Evolutionary conservation across 2,329 filamentous ascomycete species (phyloP).

Genomic region (Graphilbum fragrans): DNA sequence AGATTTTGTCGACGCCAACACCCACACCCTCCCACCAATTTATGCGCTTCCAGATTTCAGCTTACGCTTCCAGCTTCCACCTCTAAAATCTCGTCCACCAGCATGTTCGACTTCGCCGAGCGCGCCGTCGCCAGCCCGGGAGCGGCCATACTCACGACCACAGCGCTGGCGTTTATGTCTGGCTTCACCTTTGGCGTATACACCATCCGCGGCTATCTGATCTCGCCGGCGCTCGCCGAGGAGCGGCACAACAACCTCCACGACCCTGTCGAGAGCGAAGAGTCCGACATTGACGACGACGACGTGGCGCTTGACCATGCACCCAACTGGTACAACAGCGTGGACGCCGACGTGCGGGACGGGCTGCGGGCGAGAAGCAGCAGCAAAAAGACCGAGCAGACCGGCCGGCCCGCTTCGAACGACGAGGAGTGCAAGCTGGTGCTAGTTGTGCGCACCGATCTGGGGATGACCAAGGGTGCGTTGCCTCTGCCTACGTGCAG

Average conservation of each 20-base stretch:
- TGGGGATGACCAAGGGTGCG: constrained; percentile 94
- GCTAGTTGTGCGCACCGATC: constrained; percentile 79
- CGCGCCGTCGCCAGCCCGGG: constrained; percentile 5
- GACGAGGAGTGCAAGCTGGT: constrained; percentile 90
- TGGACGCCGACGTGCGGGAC: constrained; percentile 46
- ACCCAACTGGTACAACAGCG: constrained; percentile 52
- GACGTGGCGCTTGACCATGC: constrained; percentile 47
- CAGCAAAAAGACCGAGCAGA: constrained; percentile 7
- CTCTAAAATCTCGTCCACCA: not conserved
- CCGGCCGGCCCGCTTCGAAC: constrained; percentile 17
- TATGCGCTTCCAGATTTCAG: not conserved
- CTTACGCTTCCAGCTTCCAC: not conserved
- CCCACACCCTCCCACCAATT: too few species aligned
- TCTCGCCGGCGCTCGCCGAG: constrained; percentile 42
- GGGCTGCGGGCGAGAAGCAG: constrained; percentile 29
- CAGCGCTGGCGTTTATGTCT: constrained; percentile 58
- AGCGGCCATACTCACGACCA: constrained; percentile 55
- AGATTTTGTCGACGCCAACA: too few species aligned
- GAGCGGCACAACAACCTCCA: constrained; percentile 42
- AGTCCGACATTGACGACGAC: constrained; percentile 55
- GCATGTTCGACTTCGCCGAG: constrained; percentile 3
- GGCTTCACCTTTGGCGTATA: constrained; percentile 79
- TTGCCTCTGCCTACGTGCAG: constrained; percentile 7
- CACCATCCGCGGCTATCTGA: constrained; percentile 46
- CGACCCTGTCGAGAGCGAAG: constrained; percentile 56